A percentile compares a stretch with the other conserved stretches of the same genome.
Evolutionary conservation across 768 basidiomycete genomes (phyloP).

Genomic region (Boletus vermiculosoides): DNA sequence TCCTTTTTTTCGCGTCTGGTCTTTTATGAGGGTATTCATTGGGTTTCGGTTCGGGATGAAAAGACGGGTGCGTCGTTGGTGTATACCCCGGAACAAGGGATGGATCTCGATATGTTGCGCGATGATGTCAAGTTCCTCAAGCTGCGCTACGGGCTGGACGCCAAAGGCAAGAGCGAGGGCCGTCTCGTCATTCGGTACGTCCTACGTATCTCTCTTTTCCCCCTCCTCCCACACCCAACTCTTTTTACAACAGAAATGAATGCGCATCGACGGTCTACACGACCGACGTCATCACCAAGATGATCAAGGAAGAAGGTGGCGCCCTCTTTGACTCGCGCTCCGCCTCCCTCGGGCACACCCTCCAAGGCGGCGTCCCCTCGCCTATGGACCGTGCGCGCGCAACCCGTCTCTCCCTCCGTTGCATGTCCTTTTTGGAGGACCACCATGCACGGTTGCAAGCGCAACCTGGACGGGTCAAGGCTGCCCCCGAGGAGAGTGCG

Average conservation of each 20-base stretch:
- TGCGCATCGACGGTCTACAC: constrained; percentile 84
- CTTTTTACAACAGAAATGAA: constrained; percentile 63
- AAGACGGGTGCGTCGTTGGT: constrained; percentile 90
- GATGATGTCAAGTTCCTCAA: constrained; percentile 87
- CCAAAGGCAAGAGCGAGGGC: constrained; percentile 87
- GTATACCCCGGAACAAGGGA: constrained; percentile 92
- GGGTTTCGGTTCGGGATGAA: too few species aligned
- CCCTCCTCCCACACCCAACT: neutral
- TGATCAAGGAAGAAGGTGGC: constrained; percentile 94
- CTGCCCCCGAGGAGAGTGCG: constrained; percentile 63
- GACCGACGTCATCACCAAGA: constrained; percentile 88
- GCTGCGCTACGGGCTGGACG: constrained; percentile 80
- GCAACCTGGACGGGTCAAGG: constrained; percentile 51
- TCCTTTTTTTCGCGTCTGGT: neutral
- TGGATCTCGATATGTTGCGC: constrained; percentile 76
- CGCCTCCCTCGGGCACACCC: constrained; percentile 94
- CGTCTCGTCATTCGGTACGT: constrained; percentile 87
- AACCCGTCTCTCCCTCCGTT: constrained; percentile 83
- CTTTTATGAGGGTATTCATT: neutral
- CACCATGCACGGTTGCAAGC: constrained; percentile 60
- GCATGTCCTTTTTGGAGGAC: constrained; percentile 91
- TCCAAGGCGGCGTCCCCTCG: constrained; percentile 95
- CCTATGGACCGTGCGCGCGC: constrained; percentile 92
- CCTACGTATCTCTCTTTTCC: neutral
- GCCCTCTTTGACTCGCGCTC: constrained; percentile 89